A percentile compares a stretch with the other conserved stretches of the same genome.
These are phyloP conservation scores for Pleurostoma richardsiae DNA, from an alignment of 2,329 filamentous ascomycete species.

Conservation along the genomic window DNA sequence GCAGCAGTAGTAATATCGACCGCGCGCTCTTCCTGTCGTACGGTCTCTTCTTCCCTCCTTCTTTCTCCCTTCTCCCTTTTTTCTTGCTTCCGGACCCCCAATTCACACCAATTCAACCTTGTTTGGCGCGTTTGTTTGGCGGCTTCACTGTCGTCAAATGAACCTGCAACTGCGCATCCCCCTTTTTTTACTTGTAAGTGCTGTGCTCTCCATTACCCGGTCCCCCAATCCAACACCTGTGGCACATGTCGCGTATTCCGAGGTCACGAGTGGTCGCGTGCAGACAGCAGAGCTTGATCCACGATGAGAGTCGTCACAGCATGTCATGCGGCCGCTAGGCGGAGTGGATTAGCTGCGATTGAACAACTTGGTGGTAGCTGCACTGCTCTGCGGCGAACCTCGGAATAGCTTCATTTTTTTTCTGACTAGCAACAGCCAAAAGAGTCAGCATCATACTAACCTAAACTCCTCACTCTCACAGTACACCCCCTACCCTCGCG, in stretches of 20 bases:
- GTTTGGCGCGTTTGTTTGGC: constrained; percentile 85
- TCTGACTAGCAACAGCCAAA: not conserved
- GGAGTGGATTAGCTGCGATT: too few relatives aligned
- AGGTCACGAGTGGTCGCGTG: too few relatives aligned
- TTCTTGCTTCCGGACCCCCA: constrained; percentile 9
- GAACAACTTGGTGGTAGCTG: too few relatives aligned
- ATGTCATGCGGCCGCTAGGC: too few relatives aligned
- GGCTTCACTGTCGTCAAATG: constrained; percentile 87
- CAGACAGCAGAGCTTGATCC: too few relatives aligned
- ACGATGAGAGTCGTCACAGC: too few relatives aligned
- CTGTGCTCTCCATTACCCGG: not conserved
- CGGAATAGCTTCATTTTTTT: not conserved
- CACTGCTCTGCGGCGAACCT: too few relatives aligned
- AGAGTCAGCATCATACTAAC: constrained; percentile 4
- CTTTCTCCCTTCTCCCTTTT: constrained; percentile 6
- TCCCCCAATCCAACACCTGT: not conserved
- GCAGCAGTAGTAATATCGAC: too few relatives aligned
- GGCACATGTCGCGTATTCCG: not conserved
- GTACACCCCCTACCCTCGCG: constrained; percentile 52
- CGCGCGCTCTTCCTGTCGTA: too few relatives aligned
- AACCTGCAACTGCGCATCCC: constrained; percentile 77
- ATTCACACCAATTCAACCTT: constrained; percentile 12
- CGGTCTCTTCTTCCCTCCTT: constrained; percentile 1
- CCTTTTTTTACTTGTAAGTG: constrained; percentile 59
- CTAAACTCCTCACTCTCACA: constrained; percentile 14